Base-by-base conservation (phyloP, 2,329 filamentous ascomycete species). In the Colletotrichum eremochloae region DNA sequence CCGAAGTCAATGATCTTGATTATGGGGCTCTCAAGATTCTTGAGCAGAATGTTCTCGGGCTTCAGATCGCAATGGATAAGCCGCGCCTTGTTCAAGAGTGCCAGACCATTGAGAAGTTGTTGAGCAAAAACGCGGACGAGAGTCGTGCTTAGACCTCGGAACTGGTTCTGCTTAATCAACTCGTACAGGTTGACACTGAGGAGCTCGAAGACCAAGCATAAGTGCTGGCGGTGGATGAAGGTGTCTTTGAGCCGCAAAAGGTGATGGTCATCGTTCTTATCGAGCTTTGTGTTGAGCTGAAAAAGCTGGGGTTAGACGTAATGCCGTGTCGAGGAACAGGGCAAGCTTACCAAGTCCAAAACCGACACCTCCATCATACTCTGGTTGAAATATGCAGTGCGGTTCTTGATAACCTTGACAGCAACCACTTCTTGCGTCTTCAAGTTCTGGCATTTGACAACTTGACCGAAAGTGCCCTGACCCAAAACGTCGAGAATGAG, bases 311-410 rank as follows among this genome's bases (percentile, higher is more conserved):
- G 57, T 75, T 36, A 75, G 56, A 58, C 12, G 69, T 8, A 29
- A 33, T 29, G n/a, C 7, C 55, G 40, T n/a, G 14, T 11, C 20
- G 40, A 24, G 38, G 36, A 29, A 42, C 14, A 64, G 40, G 52
- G 33, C 57, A 18, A 65, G 77, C 90, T 70, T 87, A 97, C 94
- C 87, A 99, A 81, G 82, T 99, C 96, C 70, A 99, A 87, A 33
- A 99, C 96, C 1, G 96, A 99, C 42, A 99, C 96, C 81, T 99
- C 96, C 96, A 99, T 99, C 96, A 99, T 99, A 82, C 96, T 98
- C 83, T 99, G 96, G 80, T 99, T 99, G 86, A 99, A 99, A 82
- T 99, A 99, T 48, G 96, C 96, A 1, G 96, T 99, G 78, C 96
- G 92, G 83, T 99, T 99, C 85, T 99, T 99, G 85, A 99, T 96